Evolutionary conservation across 1,139 yeast species (phyloP).

Genomic region (Geotrichum siamense): DNA sequence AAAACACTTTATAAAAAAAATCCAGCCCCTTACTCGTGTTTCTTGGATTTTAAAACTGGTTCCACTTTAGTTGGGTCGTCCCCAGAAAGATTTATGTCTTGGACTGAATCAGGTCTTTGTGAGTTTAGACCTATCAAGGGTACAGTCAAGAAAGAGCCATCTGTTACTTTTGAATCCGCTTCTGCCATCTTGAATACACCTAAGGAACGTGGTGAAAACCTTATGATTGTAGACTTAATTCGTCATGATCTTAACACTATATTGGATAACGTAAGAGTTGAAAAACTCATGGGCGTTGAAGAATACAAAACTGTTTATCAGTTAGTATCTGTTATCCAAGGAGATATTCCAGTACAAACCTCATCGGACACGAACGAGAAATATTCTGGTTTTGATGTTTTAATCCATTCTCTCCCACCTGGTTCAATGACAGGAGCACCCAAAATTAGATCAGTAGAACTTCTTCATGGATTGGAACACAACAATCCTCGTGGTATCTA

Average conservation of each 20-base stretch:
- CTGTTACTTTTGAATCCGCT: slow-evolving; percentile 47
- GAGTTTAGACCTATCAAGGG: slow-evolving; percentile 95
- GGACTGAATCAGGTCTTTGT: slow-evolving; percentile 49
- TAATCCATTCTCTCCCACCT: slow-evolving; percentile 80
- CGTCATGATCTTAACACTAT: slow-evolving; percentile 82
- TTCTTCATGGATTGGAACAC: slow-evolving; percentile 51
- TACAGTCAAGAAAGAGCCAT: slow-evolving; percentile 63
- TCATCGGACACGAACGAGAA: background rate
- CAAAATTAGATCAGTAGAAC: slow-evolving; percentile 81
- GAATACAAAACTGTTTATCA: slow-evolving; percentile 89
- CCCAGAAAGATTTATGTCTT: slow-evolving; percentile 85
- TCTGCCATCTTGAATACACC: slow-evolving; percentile 65
- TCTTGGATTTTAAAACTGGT: slow-evolving; percentile 60
- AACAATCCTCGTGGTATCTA: slow-evolving; percentile 70
- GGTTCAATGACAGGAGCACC: slow-evolving; percentile 99
- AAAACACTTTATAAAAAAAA: slow-evolving; percentile 62
- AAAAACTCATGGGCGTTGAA: slow-evolving; percentile 83
- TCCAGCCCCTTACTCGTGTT: slow-evolving; percentile 92
- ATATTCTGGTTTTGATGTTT: slow-evolving; percentile 69
- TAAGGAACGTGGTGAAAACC: slow-evolving; percentile 90
- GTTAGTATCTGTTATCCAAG: slow-evolving; percentile 81
- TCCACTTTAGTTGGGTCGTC: slow-evolving; percentile 75
- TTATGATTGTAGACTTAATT: slow-evolving; percentile 94
- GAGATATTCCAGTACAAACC: slow-evolving; percentile 35
- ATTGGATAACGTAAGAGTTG: slow-evolving; percentile 58